Evolutionary conservation across 2,329 filamentous ascomycete species (phyloP).

Genomic region (Aspergillus brasiliensis): DNA sequence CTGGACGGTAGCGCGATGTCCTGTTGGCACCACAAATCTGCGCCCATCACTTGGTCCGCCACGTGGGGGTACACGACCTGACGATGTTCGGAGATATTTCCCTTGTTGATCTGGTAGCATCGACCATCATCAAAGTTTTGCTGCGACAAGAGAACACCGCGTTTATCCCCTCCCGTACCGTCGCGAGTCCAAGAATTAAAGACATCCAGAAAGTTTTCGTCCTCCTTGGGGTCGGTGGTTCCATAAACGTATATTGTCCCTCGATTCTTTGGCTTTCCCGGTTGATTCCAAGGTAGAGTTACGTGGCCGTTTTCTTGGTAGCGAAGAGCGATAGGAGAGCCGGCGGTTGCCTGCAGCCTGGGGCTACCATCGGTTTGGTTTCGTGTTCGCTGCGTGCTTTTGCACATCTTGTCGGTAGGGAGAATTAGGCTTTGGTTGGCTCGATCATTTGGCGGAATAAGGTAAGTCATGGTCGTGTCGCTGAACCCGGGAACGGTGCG

Average conservation of each 20-base stretch:
- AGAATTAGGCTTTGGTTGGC: slow-evolving; percentile 52
- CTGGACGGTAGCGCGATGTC: slow-evolving; percentile 74
- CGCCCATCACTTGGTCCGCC: slow-evolving; percentile 55
- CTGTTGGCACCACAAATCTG: slow-evolving; percentile 76
- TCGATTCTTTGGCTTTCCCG: slow-evolving; percentile 64
- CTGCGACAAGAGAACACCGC: slow-evolving; percentile 73
- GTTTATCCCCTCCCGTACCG: slow-evolving; percentile 77
- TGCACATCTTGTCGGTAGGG: slow-evolving; percentile 63
- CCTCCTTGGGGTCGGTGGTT: slow-evolving; percentile 60
- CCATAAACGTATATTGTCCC: slow-evolving; percentile 77
- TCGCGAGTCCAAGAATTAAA: slow-evolving; percentile 76
- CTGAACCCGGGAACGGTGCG: slow-evolving; percentile 59
- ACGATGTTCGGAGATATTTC: slow-evolving; percentile 61
- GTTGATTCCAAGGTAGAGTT: slow-evolving; percentile 58
- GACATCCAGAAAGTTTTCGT: slow-evolving; percentile 65
- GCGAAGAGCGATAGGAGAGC: slow-evolving; percentile 66
- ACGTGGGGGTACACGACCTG: slow-evolving; percentile 56
- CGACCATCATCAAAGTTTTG: slow-evolving; percentile 87
- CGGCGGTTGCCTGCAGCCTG: slow-evolving; percentile 61
- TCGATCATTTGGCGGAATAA: slow-evolving; percentile 61
- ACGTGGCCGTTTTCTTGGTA: slow-evolving; percentile 80
- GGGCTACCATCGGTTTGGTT: slow-evolving; percentile 63
- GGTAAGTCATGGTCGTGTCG: slow-evolving; percentile 62
- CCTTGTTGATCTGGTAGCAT: slow-evolving; percentile 78
- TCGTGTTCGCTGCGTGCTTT: slow-evolving; percentile 61